Conservation (phyloP, 306 rosid genomes). For the Vigna angularis region DNA sequence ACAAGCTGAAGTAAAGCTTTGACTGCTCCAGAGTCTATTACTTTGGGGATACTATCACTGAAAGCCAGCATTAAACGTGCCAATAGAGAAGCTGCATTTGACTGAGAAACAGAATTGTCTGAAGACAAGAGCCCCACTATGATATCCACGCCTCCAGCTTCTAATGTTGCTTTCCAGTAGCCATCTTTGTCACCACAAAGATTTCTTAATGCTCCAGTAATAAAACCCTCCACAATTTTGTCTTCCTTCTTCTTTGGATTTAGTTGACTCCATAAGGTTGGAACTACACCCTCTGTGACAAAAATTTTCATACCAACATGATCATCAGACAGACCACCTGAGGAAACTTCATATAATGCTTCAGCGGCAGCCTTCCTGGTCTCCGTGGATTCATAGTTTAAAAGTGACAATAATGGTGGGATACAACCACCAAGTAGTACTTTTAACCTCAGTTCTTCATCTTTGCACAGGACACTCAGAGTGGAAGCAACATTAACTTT, state of each 20-base stretch:
- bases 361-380: conserved; percentile 96
- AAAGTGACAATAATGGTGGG: conserved; percentile 88
- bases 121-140: conserved; percentile 89
- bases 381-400: conserved; percentile 78
- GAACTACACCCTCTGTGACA: conserved; percentile 97
- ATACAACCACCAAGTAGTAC: conserved; percentile 99
- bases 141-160: conserved; percentile 96
- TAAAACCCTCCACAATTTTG: conserved; percentile 93
- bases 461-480: conserved; percentile 85
- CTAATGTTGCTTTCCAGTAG: conserved; percentile 94
- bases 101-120: conserved; percentile 85
- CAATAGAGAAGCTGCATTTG: conserved; percentile 95
- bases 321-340: conserved; percentile 88
- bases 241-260: conserved; percentile 77
- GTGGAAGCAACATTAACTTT: conserved; percentile 90
- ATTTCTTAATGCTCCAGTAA: conserved; percentile 96
- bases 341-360: conserved; percentile 95
- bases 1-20: conserved; percentile 82
- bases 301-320: conserved; percentile 93
- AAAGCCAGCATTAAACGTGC: conserved; percentile 93
- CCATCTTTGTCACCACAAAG: conserved; percentile 94
- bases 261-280: conserved; percentile 90
- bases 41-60: conserved; percentile 92
- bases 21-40: conserved; percentile 92
- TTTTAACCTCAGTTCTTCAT: conserved; percentile 88